Evolutionary conservation across 306 rosid species (phyloP).

Genomic region (Begonia masoniana): DNA sequence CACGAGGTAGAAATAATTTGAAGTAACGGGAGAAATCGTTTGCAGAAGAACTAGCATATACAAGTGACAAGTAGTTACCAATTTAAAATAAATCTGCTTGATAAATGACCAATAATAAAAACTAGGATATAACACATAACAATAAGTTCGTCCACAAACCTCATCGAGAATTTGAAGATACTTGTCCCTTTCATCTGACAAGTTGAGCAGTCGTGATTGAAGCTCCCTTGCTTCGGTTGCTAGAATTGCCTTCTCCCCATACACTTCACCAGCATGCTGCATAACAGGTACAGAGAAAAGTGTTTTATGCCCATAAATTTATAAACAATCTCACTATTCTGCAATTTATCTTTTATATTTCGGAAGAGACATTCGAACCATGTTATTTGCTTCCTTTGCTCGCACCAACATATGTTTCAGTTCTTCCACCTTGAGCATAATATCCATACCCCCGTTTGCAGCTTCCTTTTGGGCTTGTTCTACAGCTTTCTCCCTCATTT

Average conservation of each 20-base stretch:
- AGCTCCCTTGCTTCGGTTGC: constrained; percentile 85
- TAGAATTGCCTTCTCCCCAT: constrained; percentile 84
- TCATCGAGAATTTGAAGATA: constrained; percentile 70
- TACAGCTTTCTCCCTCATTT: constrained; percentile 61
- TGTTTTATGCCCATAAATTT: constrained; percentile 3
- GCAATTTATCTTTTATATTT: not conserved
- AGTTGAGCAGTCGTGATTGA: constrained; percentile 63
- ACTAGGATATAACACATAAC: too few relatives aligned
- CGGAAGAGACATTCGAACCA: constrained; percentile 31
- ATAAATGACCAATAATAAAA: too few relatives aligned
- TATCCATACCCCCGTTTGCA: constrained; percentile 44
- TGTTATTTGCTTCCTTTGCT: constrained; percentile 81
- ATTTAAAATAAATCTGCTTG: too few relatives aligned
- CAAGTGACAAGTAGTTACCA: too few relatives aligned
- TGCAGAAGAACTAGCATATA: too few relatives aligned
- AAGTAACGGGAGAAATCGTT: too few relatives aligned
- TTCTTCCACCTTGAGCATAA: constrained; percentile 47
- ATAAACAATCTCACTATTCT: not conserved
- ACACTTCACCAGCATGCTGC: constrained; percentile 89
- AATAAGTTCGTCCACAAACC: constrained; percentile 27
- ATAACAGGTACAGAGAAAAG: not conserved
- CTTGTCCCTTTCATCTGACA: constrained; percentile 76
- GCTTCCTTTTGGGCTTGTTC: constrained; percentile 55
- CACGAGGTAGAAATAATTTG: too few relatives aligned
- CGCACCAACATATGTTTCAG: constrained; percentile 49